Evolutionary conservation across 257 asterid species (phyloP), one percentile per base, ranked within the genome.

Genomic region (Lycium ferocissimum): DNA sequence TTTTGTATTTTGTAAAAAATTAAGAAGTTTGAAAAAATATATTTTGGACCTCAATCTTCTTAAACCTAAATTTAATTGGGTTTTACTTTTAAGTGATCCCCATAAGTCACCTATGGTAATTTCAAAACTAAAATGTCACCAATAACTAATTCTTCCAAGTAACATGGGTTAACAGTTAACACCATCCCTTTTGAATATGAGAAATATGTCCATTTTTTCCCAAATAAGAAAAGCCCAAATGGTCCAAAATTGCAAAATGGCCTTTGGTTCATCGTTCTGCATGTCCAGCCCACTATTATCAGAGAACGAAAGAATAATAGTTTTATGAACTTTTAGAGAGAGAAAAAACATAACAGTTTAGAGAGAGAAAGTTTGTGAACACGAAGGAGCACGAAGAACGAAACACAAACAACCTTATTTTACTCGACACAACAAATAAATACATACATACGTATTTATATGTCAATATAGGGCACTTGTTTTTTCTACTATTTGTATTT

Each of bases 361-460:
- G 75, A 81, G 75, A 62, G 75, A 81, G 75, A 81, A 81, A 81
- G 59, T 61, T 66, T 62, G 45, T 14, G 85, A 83, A 81, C 81
- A 83, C 85, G 85, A 83, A 83, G 81, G 38, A 58, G 81, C 69
- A 83, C 69, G 56, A 83, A 78, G 85, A 83, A 83, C 33, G 33
- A 26, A 26, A 26, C 33, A 26, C 33, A 26, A 26, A 26, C 33
- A 26, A 26, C 78, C 71, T 75, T 67, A 67, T 83, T 83, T 83
- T 69, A 83, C 85, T 83, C 85, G 47, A 83, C 35, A 69, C 85
- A 26, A 83, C 35, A 69, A 53, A 73, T 57, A 56, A 56, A 17
- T 56, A 26, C 51, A 66, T 49, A 66, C 49, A 22, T 47, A 35
- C 67, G 57, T 83, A 67, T 67, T 51, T 58, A 22, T 58, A 22